Percentiles rank a stretch among this genome's conserved stretches.
Evolutionary conservation across 2,329 filamentous ascomycete genomes (phyloP).

Genomic region (Ceratocystis colombiana): DNA sequence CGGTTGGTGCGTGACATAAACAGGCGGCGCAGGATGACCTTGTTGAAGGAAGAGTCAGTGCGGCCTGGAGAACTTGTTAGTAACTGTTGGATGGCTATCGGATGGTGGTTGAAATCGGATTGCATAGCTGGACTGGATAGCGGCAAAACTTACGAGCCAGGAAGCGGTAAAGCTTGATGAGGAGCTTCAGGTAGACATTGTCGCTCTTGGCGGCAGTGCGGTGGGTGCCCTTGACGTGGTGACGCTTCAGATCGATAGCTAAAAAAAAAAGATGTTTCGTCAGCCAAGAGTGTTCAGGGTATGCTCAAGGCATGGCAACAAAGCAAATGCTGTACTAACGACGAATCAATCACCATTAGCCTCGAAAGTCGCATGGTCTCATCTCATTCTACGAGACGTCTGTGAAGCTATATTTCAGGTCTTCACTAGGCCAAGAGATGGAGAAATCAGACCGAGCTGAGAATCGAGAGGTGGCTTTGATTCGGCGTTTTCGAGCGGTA

Average conservation of each 20-base stretch:
- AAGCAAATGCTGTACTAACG: conserved; percentile 28
- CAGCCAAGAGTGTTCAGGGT: conserved; percentile 33
- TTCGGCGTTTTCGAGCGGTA: conserved; percentile 18
- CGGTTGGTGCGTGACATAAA: conserved; percentile 99
- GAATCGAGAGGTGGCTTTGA: conserved; percentile 12
- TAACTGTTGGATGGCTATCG: conserved; percentile 1
- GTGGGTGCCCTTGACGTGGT: conserved; percentile 64
- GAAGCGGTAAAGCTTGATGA: conserved; percentile 98
- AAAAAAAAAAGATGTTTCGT: conserved; percentile 34
- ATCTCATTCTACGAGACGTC: background rate
- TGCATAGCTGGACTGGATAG: background rate
- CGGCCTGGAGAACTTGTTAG: conserved; percentile 50
- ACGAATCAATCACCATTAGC: conserved; percentile 26
- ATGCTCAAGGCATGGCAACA: conserved; percentile 45
- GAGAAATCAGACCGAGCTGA: conserved; percentile 2
- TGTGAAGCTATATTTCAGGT: conserved; percentile 22
- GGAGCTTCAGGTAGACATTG: conserved; percentile 93
- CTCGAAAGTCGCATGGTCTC: conserved; percentile 23
- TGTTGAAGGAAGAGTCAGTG: conserved; percentile 97
- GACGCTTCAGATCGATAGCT: conserved; percentile 63
- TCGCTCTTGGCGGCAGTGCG: conserved; percentile 95
- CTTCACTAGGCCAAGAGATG: background rate
- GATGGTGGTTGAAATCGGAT: background rate
- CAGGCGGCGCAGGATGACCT: conserved; percentile 91
- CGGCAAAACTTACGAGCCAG: conserved; percentile 66